These are phyloP conservation scores for Fusarium brevicatenulatum DNA, from an alignment of 2,329 filamentous ascomycete genomes.

Conservation along the genomic window DNA sequence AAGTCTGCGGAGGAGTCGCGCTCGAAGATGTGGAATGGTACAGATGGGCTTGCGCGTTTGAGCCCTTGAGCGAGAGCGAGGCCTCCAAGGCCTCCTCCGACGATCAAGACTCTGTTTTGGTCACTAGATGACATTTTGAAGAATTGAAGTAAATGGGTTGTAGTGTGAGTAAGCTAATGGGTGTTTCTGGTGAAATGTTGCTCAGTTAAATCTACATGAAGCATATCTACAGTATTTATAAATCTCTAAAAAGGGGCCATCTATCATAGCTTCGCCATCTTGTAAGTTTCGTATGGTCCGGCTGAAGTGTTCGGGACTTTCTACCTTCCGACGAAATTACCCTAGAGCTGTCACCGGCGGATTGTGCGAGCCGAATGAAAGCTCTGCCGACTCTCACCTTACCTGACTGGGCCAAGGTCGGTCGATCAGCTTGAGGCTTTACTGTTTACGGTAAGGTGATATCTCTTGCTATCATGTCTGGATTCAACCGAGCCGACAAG, in stretches of 20 bases:
- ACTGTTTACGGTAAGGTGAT: not conserved
- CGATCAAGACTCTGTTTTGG: not conserved
- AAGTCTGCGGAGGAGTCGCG: not conserved
- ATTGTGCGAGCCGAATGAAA: not conserved
- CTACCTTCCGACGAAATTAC: not conserved
- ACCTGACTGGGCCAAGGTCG: not conserved
- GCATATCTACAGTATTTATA: not conserved
- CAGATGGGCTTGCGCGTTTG: accelerated
- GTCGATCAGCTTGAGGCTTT: accelerated
- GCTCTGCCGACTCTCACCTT: not conserved
- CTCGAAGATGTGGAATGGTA: not conserved
- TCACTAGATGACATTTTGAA: accelerated
- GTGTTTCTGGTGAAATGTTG: accelerated
- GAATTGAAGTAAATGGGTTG: accelerated
- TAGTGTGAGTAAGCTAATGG: accelerated
- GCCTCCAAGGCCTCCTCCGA: not conserved
- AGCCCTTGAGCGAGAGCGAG: not conserved
- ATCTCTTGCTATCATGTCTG: not conserved
- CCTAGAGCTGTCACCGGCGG: not conserved
- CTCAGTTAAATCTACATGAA: accelerated
- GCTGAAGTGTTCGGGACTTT: not conserved
- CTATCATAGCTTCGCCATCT: accelerated
- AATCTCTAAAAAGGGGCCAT: accelerated
- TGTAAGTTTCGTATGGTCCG: not conserved
- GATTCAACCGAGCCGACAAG: accelerated